Base-by-base conservation (phyloP, 139 green algal genomes). In the Yamagishiella unicocca region DNA sequence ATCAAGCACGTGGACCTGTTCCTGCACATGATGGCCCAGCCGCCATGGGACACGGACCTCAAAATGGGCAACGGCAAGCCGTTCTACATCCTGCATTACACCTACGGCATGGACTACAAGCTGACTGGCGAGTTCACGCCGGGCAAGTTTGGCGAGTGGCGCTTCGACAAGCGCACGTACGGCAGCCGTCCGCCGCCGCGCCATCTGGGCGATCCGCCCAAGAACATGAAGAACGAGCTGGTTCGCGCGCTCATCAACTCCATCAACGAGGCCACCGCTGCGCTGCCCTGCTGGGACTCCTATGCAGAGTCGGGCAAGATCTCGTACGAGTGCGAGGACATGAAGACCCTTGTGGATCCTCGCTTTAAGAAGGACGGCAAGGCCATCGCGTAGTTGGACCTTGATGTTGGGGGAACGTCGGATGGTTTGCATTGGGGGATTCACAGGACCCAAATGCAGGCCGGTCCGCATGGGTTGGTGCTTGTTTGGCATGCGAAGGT, bases 51-150 rank as follows among this genome's bases (percentile, higher is more conserved):
- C 92, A 92, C 66, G n/a, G 87, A 90, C 1, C 66, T 96, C 73
- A 35, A 90, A 73, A 83, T 92, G 73, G 53, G 87, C 5, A 80
- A 84, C 38, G 70, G 50, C 61, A 90, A 90, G 78, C 90, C 90
- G 29, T 97, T 93, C 91, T 98, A 98, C 93, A 96, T 99, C 58
- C 91, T 99, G 67, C 97, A 99, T 91, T 99, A 98, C 94, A 99
- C 97, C 4, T 99, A 99, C 84, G 97, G 97, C 75, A 97, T 96
- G 87, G 97, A 99, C 90, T 99, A 97, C 92, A 96, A 90, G 74
- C 62, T 87, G 2, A 73, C 67, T 86, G 92, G 91, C 64, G 80
- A 90, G 62, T 97, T 97, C 90, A 97, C 92, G 31, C 94, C 93
- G 24, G 95, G 96, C 74, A 97, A 98, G 92, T 93, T 94, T 67